Evolutionary conservation across 2,329 filamentous ascomycete species (phyloP), one percentile per base, ranked within the genome.

Genomic region (Penicillium oxalicum): DNA sequence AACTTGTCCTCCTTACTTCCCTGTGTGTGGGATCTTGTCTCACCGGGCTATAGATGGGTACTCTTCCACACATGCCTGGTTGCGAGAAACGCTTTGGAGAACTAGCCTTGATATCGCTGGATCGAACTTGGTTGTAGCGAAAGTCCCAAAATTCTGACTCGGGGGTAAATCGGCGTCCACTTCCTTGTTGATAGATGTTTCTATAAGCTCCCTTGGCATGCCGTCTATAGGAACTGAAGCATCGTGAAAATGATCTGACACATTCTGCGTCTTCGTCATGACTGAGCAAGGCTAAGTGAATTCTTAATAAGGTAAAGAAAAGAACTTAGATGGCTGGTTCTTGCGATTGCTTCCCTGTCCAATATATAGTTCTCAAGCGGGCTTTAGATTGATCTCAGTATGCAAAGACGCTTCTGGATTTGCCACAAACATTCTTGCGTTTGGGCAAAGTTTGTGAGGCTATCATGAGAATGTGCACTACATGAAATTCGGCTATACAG

Each of bases 21-120:
- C 13, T 11, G 26, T 41, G 24, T 18, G n/a, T 42, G 28, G 36
- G 9, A 18, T 18, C n/a, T 8, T 4, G 18, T n/a, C 47, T n/a
- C n/a, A 50, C 48, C 36, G 34, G 26, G 48, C 37, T 5, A 50
- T 36, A 18, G 48, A 41, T 13, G 36, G 35, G 36, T 50, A 50
- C 43, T 50, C 43, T 11, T 50, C 48, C 18, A 46, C 34, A 26
- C 48, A 50, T 27, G 48, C 37, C 24, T 50, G 48, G 25, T 42
- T 50, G 25, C 33, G 42, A 25, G 18, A 4, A 37, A n/a, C 27
- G 32, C 13, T 35, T 37, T 11, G 4, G 8, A 26, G 12, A 6
- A 36, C 9, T 26, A 37, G 42, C 29, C 27, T 27, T 2, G 13
- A 36, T 12, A 35, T 26, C 12, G 42, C 13, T 4, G 34, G 18